Conservation (phyloP, 2,329 filamentous ascomycete species). For the Sporothrix protearum region DNA sequence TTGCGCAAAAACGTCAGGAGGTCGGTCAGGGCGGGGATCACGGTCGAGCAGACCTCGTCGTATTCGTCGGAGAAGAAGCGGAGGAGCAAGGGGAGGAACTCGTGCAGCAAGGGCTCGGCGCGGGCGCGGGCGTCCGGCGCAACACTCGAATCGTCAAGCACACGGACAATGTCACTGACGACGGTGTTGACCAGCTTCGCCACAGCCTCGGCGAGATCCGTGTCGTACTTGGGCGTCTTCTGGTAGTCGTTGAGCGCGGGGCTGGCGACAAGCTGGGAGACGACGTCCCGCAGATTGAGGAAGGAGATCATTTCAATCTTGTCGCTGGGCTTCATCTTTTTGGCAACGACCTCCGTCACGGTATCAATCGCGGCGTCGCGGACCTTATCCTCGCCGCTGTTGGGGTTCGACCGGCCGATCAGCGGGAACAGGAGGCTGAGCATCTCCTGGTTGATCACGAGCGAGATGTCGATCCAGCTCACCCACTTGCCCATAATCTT, state of each 20-base stretch:
- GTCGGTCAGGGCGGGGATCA: constrained; percentile 90
- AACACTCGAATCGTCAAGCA: constrained; percentile 65
- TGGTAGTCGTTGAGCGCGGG: constrained; percentile 75
- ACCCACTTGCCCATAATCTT: constrained; percentile 96
- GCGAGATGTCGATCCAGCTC: constrained; percentile 95
- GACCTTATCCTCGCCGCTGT: constrained; percentile 69
- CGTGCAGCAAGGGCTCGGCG: constrained; percentile 76
- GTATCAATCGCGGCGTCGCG: constrained; percentile 90
- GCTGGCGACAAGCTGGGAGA: constrained; percentile 79
- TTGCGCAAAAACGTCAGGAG: constrained; percentile 87
- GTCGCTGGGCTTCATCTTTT: constrained; percentile 94
- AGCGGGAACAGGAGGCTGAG: constrained; percentile 81
- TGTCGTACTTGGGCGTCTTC: constrained; percentile 84
- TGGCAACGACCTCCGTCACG: constrained; percentile 91
- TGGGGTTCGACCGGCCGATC: constrained; percentile 67
- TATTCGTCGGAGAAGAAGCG: constrained; percentile 98
- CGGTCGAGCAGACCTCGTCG: constrained; percentile 94
- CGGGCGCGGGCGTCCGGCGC: constrained; percentile 64
- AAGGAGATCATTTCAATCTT: constrained; percentile 93
- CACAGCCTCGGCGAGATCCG: constrained; percentile 89
- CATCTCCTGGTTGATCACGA: constrained; percentile 88
- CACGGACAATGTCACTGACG: constrained; percentile 79
- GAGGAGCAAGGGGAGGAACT: constrained; percentile 80
- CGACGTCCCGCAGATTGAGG: constrained; percentile 79
- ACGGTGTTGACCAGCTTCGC: constrained; percentile 93